phyloP scores from a whole-genome alignment of 805 yeast genomes.

The Candida yuanshanica region DNA sequence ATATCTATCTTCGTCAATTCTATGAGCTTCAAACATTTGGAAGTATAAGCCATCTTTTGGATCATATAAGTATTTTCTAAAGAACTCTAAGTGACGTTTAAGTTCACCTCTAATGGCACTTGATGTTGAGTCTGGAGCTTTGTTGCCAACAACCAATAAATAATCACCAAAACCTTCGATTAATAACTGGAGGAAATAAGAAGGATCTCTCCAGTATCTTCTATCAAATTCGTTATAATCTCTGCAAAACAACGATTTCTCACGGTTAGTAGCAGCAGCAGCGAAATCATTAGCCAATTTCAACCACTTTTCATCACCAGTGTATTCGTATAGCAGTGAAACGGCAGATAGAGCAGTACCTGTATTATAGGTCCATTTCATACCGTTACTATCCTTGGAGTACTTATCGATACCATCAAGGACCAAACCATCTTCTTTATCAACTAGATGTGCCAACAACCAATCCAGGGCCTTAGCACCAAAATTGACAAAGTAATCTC shows the following conservation, averaged over 20 bases:
- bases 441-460: conserved; percentile 47
- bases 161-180: conserved; percentile 68
- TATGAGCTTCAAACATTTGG: conserved; percentile 54
- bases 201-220: conserved; percentile 60
- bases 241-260: conserved; percentile 54
- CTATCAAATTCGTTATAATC: conserved; percentile 42
- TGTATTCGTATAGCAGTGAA: conserved; percentile 42
- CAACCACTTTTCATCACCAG: conserved; percentile 47
- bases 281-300: conserved; percentile 31
- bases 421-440: conserved; percentile 48
- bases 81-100: conserved; percentile 48
- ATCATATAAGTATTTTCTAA: conserved; percentile 52
- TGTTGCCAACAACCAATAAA: conserved; percentile 40
- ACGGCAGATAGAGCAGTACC: conserved; percentile 60
- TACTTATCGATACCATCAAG: conserved; percentile 49
- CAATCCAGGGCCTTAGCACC: conserved; percentile 58
- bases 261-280: conserved; percentile 51
- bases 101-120: conserved; percentile 34
- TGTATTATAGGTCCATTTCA: conserved; percentile 63
- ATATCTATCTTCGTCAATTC: conserved; percentile 44
- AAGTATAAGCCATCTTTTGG: conserved; percentile 53
- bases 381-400: conserved; percentile 37
- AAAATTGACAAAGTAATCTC: conserved; percentile 43
- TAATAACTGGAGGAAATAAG: conserved; percentile 58
- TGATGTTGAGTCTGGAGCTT: conserved; percentile 29